Evolutionary conservation across 106 monocot genomes (phyloP), one percentile per base, ranked within the genome.

Genomic region (Dendrobium nobile): DNA sequence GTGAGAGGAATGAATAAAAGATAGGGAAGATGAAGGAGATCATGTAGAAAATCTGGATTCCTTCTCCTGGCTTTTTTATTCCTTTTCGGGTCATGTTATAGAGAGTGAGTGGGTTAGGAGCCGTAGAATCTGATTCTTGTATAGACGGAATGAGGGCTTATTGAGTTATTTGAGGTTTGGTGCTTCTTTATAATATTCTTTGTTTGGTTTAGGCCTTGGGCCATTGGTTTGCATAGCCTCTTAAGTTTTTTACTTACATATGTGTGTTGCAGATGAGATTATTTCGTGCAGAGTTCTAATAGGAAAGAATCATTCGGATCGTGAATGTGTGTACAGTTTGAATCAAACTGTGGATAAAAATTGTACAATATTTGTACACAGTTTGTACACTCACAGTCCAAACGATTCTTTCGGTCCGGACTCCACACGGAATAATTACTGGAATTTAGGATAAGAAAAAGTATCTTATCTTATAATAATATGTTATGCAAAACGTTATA

Each of bases 71-170:
- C 0, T 27, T 40, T 40, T 4, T 67, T 44, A 8, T 44, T 44
- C 31, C 0, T 4, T 4, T 4, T 5, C 2, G 44, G 44, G 7
- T 44, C 44, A 44, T 44, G 7, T 44, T 48, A 0, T 72, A 4
- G 64, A 5, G 22, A 24, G 64, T 18, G 16, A 40, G 15, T 75
- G 10, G 43, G 41, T 75, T n/a, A 44, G 6, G 22, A 24, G 48
- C 26, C 5, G 26, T 42, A 74, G 76, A 76, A 76, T 76, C 76
- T 76, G 76, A 76, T 76, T 47, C 76, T 76, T 43, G 4, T 72
- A 40, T 65, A 58, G 11, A 11, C 7, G 18, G 74, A n/a, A 41
- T 19, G n/a, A 74, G 28, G n/a, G 9, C 2, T 44, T n/a, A 11
- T 19, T 33, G 19, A 61, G 61, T 61, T 68, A 13, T 4, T 15